Evolutionary conservation across 2,329 filamentous ascomycete species (phyloP).

Genomic region (Byssothecium circinans): DNA sequence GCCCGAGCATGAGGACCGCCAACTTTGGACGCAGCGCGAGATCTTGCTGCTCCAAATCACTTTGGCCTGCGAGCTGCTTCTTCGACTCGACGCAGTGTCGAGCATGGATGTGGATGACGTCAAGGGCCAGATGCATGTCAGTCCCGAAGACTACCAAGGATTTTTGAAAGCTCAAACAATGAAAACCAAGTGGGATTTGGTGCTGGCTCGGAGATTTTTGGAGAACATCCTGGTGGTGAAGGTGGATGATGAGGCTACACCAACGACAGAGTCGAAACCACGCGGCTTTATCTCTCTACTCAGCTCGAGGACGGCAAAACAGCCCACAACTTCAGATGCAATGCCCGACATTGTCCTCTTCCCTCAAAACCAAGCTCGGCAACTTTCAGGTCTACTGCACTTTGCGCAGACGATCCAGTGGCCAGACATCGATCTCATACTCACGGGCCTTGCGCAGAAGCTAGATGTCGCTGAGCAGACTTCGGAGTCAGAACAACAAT

Average conservation of each 20-base stretch:
- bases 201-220: constrained; percentile 56
- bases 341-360: constrained; percentile 34
- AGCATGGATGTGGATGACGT: constrained; percentile 34
- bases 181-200: constrained; percentile 60
- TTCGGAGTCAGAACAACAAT: constrained; percentile 18
- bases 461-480: constrained; percentile 28
- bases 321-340: constrained; percentile 8
- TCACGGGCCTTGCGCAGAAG: constrained; percentile 42
- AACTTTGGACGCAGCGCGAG: constrained; percentile 50
- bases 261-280: constrained; percentile 22
- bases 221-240: constrained; percentile 52
- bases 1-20: constrained; percentile 21
- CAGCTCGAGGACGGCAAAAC: constrained; percentile 20
- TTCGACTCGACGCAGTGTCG: constrained; percentile 55
- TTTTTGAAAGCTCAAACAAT: constrained; percentile 52
- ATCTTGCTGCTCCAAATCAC: constrained; percentile 58
- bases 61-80: constrained; percentile 56
- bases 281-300: constrained; percentile 35
- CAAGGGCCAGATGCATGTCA: constrained; percentile 45
- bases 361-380: constrained; percentile 41
- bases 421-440: constrained; percentile 48
- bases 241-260: constrained; percentile 18
- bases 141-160: constrained; percentile 47
- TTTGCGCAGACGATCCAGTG: constrained; percentile 56
- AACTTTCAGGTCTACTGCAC: constrained; percentile 53